These are phyloP conservation scores for Colletotrichum sansevieriae DNA, from an alignment of 2,329 filamentous ascomycete species.

Conservation along the genomic window DNA sequence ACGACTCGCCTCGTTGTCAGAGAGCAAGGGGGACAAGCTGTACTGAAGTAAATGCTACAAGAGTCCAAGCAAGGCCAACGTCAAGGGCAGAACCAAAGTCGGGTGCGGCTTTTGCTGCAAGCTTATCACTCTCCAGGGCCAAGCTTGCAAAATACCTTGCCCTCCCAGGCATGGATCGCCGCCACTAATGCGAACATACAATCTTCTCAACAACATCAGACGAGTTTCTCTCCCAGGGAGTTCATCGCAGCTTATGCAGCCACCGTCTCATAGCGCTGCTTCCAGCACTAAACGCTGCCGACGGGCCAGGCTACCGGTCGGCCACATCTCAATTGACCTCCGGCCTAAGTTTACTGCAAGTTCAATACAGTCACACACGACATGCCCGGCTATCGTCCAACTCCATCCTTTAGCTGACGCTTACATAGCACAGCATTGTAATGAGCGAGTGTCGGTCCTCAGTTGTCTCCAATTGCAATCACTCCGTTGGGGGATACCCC, in stretches of 20 bases:
- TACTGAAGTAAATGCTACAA: background rate
- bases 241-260: conserved; percentile 22
- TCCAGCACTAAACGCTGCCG: conserved; percentile 2
- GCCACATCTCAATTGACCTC: background rate
- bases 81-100: background rate
- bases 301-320: background rate
- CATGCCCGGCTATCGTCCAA: background rate
- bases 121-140: background rate
- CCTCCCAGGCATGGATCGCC: conserved; percentile 16
- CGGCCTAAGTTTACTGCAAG: background rate
- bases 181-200: conserved; percentile 31
- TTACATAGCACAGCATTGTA: background rate
- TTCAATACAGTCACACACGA: conserved; percentile 2
- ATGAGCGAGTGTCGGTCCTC: background rate
- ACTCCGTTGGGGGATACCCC: conserved; percentile 7
- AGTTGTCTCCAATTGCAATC: conserved; percentile 11
- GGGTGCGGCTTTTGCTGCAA: background rate
- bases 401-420: background rate
- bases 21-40: conserved; percentile 15
- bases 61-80: conserved; percentile 1
- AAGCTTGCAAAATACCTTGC: conserved; percentile 7
- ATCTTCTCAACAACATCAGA: conserved; percentile 23
- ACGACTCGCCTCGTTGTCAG: conserved; percentile 29
- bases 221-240: conserved; percentile 6
- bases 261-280: background rate